Conservation (phyloP, 352 stramenopile genomes). For the Peronospora destructor region DNA sequence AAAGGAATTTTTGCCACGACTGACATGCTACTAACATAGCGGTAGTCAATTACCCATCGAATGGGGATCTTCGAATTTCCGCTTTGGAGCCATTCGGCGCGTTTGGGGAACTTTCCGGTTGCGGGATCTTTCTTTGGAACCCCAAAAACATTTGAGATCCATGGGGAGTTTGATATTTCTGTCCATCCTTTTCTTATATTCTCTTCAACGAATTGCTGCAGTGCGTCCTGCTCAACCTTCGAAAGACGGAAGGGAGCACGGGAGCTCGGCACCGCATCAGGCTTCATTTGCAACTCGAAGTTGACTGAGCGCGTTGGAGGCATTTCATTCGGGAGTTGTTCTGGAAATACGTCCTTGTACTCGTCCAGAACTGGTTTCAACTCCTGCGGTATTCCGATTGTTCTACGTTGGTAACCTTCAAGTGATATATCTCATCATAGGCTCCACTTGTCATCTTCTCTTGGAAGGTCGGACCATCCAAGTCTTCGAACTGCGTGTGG, state of each 20-base stretch:
- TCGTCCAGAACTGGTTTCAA: neutral
- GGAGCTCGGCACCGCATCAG: slow-evolving; percentile 8
- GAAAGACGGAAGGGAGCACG: slow-evolving; percentile 12
- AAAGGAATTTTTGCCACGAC: slow-evolving; percentile 16
- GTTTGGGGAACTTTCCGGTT: slow-evolving; percentile 4
- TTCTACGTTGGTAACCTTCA: slow-evolving; percentile 7
- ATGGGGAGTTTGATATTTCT: slow-evolving; percentile 21
- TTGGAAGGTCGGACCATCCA: slow-evolving; percentile 8
- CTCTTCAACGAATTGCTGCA: slow-evolving; percentile 11
- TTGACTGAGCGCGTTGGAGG: slow-evolving; percentile 10
- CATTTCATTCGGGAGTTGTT: slow-evolving; percentile 9
- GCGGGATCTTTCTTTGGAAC: slow-evolving; percentile 20
- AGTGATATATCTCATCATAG: slow-evolving; percentile 9
- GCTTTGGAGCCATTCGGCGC: slow-evolving; percentile 13
- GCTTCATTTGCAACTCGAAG: slow-evolving; percentile 22
- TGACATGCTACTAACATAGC: slow-evolving; percentile 6
- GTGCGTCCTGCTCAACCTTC: slow-evolving; percentile 4
- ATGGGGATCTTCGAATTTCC: slow-evolving; percentile 9
- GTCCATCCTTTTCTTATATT: slow-evolving; percentile 19
- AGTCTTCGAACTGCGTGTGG: neutral
- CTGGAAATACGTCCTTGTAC: slow-evolving; percentile 12
- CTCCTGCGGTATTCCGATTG: neutral
- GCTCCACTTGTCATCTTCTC: neutral
- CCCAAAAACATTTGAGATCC: slow-evolving; percentile 23
- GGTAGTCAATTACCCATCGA: slow-evolving; percentile 19